These are phyloP conservation scores for Ganoderma resinaceum DNA, from an alignment of 1,284 basidiomycete species.

Conservation along the genomic window DNA sequence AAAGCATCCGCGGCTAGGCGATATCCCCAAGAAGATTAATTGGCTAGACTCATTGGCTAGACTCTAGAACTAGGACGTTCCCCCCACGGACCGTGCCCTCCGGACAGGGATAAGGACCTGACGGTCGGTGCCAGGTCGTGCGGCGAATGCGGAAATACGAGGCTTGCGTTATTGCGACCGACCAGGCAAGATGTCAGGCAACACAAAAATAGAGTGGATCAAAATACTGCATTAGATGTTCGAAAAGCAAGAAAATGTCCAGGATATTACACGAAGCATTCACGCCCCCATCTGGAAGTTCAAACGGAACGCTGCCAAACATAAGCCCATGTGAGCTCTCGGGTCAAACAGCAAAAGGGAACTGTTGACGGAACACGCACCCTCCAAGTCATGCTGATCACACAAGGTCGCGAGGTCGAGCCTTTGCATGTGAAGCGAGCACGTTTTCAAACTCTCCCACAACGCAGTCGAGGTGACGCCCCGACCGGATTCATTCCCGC, in stretches of 20 bases:
- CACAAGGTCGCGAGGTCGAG: conserved; percentile 78
- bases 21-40: neutral
- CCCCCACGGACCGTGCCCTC: neutral
- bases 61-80: neutral
- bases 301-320: conserved; percentile 34
- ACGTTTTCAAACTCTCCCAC: conserved; percentile 87
- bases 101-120: neutral
- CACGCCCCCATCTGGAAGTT: conserved; percentile 32
- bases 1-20: neutral
- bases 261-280: neutral
- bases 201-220: neutral
- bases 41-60: neutral
- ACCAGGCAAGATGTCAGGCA: neutral
- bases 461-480: conserved; percentile 80
- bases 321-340: neutral
- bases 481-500: conserved; percentile 56
- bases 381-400: conserved; percentile 74
- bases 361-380: conserved; percentile 46
- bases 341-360: neutral
- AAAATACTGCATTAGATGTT: neutral
- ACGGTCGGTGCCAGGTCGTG: neutral
- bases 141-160: neutral
- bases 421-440: conserved; percentile 79
- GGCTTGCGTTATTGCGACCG: neutral
- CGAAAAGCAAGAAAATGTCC: neutral